Conservation (phyloP, 1,284 basidiomycete species). For the Leccinum huronense region DNA sequence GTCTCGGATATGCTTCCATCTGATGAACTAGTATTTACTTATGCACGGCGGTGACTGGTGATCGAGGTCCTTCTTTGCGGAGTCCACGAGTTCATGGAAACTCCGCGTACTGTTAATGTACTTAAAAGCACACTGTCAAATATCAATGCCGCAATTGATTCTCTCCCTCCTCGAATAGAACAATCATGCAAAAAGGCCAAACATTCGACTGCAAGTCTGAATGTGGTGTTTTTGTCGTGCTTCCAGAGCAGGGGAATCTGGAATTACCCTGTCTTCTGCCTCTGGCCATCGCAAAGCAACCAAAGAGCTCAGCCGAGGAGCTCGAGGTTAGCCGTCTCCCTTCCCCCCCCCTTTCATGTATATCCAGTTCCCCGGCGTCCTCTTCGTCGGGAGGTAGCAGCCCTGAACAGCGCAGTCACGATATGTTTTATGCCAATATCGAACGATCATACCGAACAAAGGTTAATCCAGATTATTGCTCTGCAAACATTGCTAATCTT, state of each 20-base stretch:
- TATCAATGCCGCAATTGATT: neutral
- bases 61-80: neutral
- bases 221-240: neutral
- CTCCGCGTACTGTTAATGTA: too few species aligned
- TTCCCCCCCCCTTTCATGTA: neutral
- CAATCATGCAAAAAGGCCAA: neutral
- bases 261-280: neutral
- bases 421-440: neutral
- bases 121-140: neutral
- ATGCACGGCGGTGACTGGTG: neutral
- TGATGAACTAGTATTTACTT: too few species aligned
- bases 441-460: neutral
- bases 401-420: neutral
- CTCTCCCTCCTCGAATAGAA: neutral
- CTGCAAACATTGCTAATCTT: neutral
- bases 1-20: too few species aligned
- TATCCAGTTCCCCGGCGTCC: neutral
- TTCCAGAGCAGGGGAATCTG: neutral
- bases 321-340: neutral
- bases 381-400: neutral
- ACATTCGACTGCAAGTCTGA: neutral
- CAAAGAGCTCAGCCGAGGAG: neutral
- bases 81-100: neutral
- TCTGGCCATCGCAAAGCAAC: neutral
- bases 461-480: neutral